Evolutionary conservation across 495 filamentous ascomycete species (phyloP), one percentile per base, ranked within the genome.

Genomic region (Oleoguttula mirabilis): DNA sequence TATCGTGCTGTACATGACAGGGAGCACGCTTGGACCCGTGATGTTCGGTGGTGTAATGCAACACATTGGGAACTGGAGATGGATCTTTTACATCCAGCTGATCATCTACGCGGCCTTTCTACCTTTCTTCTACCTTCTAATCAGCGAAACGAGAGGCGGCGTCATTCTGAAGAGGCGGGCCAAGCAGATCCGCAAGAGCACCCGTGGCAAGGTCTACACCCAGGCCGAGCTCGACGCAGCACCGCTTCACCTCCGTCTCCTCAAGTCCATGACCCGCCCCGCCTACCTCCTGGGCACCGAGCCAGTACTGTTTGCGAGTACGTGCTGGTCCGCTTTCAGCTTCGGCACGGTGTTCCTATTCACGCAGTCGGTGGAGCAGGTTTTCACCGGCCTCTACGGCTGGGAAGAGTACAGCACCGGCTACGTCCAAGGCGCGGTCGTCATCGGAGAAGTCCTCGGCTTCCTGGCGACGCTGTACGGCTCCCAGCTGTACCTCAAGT

Each of bases 301-400:
- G 50, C 60, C 61, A 0, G 73, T 77, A 6, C 64, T 75, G 3
- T 67, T 73, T 24, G 57, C 65, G 31, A 65, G 60, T 35, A 65
- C 65, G 2, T 45, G 75, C 15, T 71, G 66, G 66, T 63, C 67
- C 8, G 67, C 71, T 10, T 70, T 76, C 39, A 64, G 56, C 25
- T 60, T 68, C 21, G 72, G 71, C 12, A 69, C 63, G 1, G 48
- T 75, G 8, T 77, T 68, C 47, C 54, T 76, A 31, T 58, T 55
- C 49, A 61, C 59, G 2, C 59, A 62, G 32, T 53, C 45, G 23
- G 48, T 60, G 17, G 46, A 41, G 4, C 60, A 57, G 36, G 54
- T 61, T 21, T 65, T 55, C 47, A 23, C 39, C 10, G 20, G 21
- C 10, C 21, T 52, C 23, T 65, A 65, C 41, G 47, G 24, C 3